Conservation (phyloP, 345 rosid species). For the Bruguiera parviflora region DNA sequence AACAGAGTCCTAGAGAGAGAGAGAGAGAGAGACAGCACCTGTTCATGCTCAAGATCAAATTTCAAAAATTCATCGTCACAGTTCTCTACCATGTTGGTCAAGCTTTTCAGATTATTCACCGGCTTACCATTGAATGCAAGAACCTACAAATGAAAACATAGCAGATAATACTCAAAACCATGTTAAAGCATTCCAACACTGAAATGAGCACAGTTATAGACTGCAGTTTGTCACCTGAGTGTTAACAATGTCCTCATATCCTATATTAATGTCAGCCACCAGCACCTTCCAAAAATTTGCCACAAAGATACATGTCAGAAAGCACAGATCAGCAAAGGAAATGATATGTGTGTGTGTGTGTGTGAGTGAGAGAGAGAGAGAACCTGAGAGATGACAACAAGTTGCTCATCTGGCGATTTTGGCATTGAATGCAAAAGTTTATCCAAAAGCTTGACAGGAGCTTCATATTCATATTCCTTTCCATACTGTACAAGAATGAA, state of each 20-base stretch:
- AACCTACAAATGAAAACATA: conserved; percentile 43
- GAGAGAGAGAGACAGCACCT: conserved; percentile 40
- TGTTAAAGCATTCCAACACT: not conserved
- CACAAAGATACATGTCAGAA: conserved; percentile 1
- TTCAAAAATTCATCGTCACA: conserved; percentile 74
- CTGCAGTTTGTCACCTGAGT: conserved; percentile 53
- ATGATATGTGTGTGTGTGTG: not conserved
- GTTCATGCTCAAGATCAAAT: conserved; percentile 90
- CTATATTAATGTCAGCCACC: conserved; percentile 90
- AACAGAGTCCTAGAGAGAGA: not conserved
- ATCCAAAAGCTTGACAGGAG: conserved; percentile 91
- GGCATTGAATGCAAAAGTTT: conserved; percentile 94
- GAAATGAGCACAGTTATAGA: not conserved
- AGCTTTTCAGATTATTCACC: conserved; percentile 75
- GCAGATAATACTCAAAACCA: not conserved
- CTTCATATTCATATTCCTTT: conserved; percentile 91
- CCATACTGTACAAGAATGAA: conserved; percentile 57
- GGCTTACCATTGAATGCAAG: conserved; percentile 83
- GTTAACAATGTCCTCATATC: conserved; percentile 94
- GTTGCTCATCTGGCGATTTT: conserved; percentile 79
- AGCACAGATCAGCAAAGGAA: not conserved
- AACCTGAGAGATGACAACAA: conserved; percentile 94
- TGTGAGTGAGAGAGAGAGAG: conserved; percentile 2
- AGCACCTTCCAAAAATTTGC: conserved; percentile 55
- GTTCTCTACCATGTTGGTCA: conserved; percentile 81